Base-by-base conservation (phyloP, 495 filamentous ascomycete species). In the Aspergillus mulundensis region DNA sequence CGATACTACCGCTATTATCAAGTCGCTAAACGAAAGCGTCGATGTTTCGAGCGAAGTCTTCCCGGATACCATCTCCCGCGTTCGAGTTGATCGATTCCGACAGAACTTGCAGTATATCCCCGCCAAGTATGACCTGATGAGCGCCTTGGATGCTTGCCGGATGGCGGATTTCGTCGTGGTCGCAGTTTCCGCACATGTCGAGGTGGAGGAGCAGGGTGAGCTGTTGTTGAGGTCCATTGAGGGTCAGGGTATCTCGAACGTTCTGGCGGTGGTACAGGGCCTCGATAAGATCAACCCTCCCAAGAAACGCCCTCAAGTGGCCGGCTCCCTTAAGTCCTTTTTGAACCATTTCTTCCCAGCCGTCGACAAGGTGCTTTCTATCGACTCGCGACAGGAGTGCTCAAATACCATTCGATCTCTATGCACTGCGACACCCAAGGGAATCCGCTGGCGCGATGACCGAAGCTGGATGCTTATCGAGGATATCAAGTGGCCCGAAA, bases 381-480 rank as follows among this genome's bases (percentile, higher is more conserved):
- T 95, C 43, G 90, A 95, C 60, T 90, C 85, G 8, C 75, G 86
- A 66, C 91, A 95, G 66, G 94, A 98, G 66, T 91, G 87, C 67
- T 81, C 87, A 10, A 97, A 96, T 62, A 73, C 93, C 14, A 88
- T 97, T 66, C 84, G 95, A 19, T 91, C 89, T 18, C 71, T 98
- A 15, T 98, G 94, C 72, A 95, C 86, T 50, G 87, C 85, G 6
- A 90, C 84, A 10, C 93, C 95, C 20, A 97, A 95, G 70, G 95
- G 95, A 8, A 81, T 98, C 18, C 77, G 83, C 43, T 98, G 94
- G 94, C 83, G 95, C 62, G 95, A 97, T 56, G 87, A 95, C 56
- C 79, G 94, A 57, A 93, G 90, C 60, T 98, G 93, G 87, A 89
- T 98, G 86, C 75, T 95, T 21, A 84, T 91, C 7, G 93, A 98